Evolutionary conservation across 2,329 filamentous ascomycete genomes (phyloP).

Genomic region (Eutypa lata): DNA sequence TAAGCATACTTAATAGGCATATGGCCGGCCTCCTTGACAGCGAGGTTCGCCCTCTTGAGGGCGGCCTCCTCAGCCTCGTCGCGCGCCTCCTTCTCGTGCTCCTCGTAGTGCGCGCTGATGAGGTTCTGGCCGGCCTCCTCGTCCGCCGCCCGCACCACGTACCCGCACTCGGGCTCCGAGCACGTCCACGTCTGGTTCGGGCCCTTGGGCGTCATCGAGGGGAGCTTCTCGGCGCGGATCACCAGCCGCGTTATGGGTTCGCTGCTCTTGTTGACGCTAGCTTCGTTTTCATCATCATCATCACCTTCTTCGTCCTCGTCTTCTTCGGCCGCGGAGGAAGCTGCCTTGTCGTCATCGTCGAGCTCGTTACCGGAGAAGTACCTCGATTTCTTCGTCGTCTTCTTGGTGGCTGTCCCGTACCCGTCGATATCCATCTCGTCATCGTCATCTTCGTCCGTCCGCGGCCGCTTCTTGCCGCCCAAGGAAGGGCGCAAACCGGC

Average conservation of each 20-base stretch:
- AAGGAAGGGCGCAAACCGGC: conserved; percentile 41
- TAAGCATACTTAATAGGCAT: conserved; percentile 54
- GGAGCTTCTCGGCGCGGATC: conserved; percentile 47
- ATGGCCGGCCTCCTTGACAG: conserved; percentile 55
- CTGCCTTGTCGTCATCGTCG: conserved; percentile 16
- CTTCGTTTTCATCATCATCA: conserved; percentile 25
- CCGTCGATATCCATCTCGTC: conserved; percentile 34
- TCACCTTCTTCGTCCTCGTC: conserved; percentile 25
- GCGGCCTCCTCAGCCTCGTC: conserved; percentile 31
- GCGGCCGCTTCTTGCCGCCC: conserved; percentile 43
- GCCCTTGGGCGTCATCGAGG: conserved; percentile 47
- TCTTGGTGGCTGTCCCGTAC: conserved; percentile 24
- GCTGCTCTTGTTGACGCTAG: conserved; percentile 11
- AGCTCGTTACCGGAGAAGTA: conserved; percentile 11
- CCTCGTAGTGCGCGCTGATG: conserved; percentile 59
- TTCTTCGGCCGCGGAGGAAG: conserved; percentile 19
- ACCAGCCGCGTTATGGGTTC: conserved; percentile 30
- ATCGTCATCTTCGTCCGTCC: conserved; percentile 35
- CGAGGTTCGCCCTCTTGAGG: conserved; percentile 44
- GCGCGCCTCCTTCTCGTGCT: conserved; percentile 57
- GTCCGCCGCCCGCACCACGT: conserved; percentile 62
- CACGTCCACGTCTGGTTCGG: conserved; percentile 66
- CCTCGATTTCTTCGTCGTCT: conserved; percentile 24
- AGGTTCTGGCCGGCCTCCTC: conserved; percentile 50
- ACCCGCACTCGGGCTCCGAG: conserved; percentile 59